Percentiles rank a stretch among this genome's conserved stretches.
phyloP scores from a whole-genome alignment of 2,329 filamentous ascomycete genomes.

The Hymenoscyphus salicellus region DNA sequence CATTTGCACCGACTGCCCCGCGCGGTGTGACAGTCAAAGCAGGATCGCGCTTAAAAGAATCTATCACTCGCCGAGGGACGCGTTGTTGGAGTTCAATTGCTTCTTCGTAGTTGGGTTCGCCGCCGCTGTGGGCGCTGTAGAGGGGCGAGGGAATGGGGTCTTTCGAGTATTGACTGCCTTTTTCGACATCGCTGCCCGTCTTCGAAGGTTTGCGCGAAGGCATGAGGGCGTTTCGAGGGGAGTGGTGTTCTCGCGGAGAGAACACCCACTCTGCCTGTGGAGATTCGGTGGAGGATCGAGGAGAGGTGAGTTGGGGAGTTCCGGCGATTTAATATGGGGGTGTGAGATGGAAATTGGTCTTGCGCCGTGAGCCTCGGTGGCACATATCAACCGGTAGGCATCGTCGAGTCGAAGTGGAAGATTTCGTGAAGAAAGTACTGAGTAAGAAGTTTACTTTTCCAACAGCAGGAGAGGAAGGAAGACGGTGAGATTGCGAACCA shows the following conservation, averaged over 20 bases:
- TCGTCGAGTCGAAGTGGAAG: not conserved
- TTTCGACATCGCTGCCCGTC: slow-evolving; percentile 7
- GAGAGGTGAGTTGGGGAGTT: not conserved
- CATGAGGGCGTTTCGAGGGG: not conserved
- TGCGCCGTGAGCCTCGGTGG: not conserved
- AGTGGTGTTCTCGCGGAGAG: not conserved
- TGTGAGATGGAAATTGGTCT: not conserved
- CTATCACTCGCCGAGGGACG: slow-evolving; percentile 21
- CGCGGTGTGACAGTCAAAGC: slow-evolving; percentile 48
- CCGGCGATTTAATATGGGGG: not conserved
- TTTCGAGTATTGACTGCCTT: slow-evolving; percentile 12
- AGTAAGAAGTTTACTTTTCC: not conserved
- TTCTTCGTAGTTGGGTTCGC: slow-evolving; percentile 28
- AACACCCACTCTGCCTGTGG: not conserved
- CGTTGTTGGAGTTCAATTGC: slow-evolving; percentile 21
- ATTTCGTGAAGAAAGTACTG: not conserved
- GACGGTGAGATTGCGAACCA: too few relatives aligned
- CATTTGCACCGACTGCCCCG: slow-evolving; percentile 34
- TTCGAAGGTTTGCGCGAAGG: not conserved
- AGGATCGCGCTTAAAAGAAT: slow-evolving; percentile 34
- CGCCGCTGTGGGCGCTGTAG: slow-evolving; percentile 19
- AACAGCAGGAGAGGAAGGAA: not conserved
- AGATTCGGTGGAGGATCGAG: not conserved
- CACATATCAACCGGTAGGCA: slow-evolving; percentile 1
- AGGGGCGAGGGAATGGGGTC: slow-evolving; percentile 12